Evolutionary conservation across 1,284 basidiomycete genomes (phyloP).

Genomic region (Heterobasidion annosum): DNA sequence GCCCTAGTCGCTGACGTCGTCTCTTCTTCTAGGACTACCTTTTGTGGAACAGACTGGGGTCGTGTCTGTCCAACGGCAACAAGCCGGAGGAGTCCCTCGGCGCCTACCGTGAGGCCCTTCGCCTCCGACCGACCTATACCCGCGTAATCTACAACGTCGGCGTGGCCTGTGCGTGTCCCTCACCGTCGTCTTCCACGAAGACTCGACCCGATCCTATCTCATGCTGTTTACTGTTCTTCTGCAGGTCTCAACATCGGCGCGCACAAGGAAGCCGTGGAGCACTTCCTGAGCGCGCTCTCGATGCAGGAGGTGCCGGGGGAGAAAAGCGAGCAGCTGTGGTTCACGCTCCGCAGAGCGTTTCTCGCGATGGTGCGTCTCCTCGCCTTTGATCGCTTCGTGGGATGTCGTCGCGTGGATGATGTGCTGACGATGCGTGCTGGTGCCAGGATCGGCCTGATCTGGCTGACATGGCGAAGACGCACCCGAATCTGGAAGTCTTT

Average conservation of each 20-base stretch:
- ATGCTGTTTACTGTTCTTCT: slow-evolving; percentile 1
- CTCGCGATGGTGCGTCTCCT: slow-evolving; percentile 60
- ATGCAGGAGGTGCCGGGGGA: slow-evolving; percentile 64
- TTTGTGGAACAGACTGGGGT: slow-evolving; percentile 95
- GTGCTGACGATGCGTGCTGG: not conserved
- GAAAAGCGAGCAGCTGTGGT: slow-evolving; percentile 84
- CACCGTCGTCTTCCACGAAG: not conserved
- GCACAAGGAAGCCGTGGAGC: slow-evolving; percentile 93
- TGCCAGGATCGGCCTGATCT: slow-evolving; percentile 36
- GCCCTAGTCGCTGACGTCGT: not conserved
- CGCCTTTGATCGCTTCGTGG: not conserved
- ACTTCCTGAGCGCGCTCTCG: slow-evolving; percentile 88
- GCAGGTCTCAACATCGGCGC: slow-evolving; percentile 92
- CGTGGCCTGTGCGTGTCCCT: slow-evolving; percentile 70
- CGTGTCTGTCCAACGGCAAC: slow-evolving; percentile 91
- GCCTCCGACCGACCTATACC: slow-evolving; percentile 91
- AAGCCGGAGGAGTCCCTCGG: slow-evolving; percentile 94
- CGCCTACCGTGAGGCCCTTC: slow-evolving; percentile 91
- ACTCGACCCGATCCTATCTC: not conserved
- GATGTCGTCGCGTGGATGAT: not conserved
- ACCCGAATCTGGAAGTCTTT: slow-evolving; percentile 27
- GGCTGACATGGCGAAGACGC: slow-evolving; percentile 33
- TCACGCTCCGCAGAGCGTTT: slow-evolving; percentile 83
- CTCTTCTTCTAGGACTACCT: slow-evolving; percentile 69
- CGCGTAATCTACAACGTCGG: slow-evolving; percentile 97